phyloP scores from a whole-genome alignment of 257 asterid species.

The Penstemon davidsonii region DNA sequence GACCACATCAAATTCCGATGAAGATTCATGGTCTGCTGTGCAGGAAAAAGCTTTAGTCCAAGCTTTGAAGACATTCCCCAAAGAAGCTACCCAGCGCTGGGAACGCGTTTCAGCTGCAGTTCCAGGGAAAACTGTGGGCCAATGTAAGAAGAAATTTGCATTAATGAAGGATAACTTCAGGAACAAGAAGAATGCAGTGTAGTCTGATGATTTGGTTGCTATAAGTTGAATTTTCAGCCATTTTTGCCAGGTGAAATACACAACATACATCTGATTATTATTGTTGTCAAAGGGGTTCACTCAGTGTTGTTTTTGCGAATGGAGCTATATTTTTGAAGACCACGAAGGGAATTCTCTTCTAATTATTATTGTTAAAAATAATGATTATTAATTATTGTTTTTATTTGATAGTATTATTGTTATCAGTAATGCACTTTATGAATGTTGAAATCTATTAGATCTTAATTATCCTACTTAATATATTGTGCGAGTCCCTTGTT shows the following conservation, averaged over 20 bases:
- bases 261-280: not conserved
- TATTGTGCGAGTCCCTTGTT: too few relatives aligned
- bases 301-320: not conserved
- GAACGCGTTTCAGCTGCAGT: conserved; percentile 90
- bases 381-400: too few relatives aligned
- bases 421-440: too few relatives aligned
- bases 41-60: conserved; percentile 84
- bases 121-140: conserved; percentile 70
- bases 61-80: conserved; percentile 84
- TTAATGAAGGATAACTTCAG: conserved; percentile 76
- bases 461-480: not conserved
- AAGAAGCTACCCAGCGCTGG: conserved; percentile 78
- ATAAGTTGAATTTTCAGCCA: not conserved
- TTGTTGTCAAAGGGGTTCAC: not conserved
- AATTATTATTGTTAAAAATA: too few relatives aligned
- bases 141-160: conserved; percentile 75
- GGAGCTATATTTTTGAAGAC: not conserved
- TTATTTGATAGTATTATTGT: too few relatives aligned
- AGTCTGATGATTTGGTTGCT: not conserved
- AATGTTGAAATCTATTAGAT: not conserved
- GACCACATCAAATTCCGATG: conserved; percentile 47
- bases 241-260: not conserved
- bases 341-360: not conserved
- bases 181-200: conserved; percentile 39
- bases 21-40: conserved; percentile 70